These are phyloP conservation scores for Cutaneotrichosporon sp. DNA, from an alignment of 1,284 basidiomycete species.

Conservation along the genomic window DNA sequence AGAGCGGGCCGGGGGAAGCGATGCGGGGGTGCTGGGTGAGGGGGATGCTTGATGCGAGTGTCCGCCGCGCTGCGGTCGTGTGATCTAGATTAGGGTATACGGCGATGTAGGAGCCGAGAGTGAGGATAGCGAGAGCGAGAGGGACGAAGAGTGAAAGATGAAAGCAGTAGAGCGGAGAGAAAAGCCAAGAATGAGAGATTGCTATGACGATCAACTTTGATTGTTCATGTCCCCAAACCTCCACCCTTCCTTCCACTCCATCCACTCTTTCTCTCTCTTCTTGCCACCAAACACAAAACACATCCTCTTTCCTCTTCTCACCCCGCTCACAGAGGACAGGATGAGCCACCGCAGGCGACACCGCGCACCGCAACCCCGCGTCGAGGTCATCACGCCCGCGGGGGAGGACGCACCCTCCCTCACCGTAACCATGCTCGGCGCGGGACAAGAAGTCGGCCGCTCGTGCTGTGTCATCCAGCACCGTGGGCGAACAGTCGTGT, in stretches of 20 bases:
- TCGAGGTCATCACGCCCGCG: constrained; percentile 35
- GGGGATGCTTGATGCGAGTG: constrained; percentile 1
- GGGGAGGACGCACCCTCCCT: constrained; percentile 48
- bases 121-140: neutral
- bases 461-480: constrained; percentile 97
- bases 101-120: neutral
- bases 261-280: too few relatives aligned
- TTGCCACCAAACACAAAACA: neutral
- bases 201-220: too few relatives aligned
- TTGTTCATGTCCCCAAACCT: too few relatives aligned
- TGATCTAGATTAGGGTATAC: neutral
- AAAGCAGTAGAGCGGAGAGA: too few relatives aligned
- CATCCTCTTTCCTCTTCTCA: neutral
- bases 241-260: too few relatives aligned
- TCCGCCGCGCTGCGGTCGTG: neutral
- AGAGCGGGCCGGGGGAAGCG: neutral
- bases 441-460: constrained; percentile 95
- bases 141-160: neutral
- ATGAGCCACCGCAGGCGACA: constrained; percentile 21
- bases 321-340: neutral
- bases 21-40: neutral
- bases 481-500: constrained; percentile 89
- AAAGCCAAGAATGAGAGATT: too few relatives aligned
- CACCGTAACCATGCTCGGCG: constrained; percentile 80
- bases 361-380: constrained; percentile 12